Evolutionary conservation across 1,139 yeast genomes (phyloP).

Genomic region (Yamadazyma epiphylla): DNA sequence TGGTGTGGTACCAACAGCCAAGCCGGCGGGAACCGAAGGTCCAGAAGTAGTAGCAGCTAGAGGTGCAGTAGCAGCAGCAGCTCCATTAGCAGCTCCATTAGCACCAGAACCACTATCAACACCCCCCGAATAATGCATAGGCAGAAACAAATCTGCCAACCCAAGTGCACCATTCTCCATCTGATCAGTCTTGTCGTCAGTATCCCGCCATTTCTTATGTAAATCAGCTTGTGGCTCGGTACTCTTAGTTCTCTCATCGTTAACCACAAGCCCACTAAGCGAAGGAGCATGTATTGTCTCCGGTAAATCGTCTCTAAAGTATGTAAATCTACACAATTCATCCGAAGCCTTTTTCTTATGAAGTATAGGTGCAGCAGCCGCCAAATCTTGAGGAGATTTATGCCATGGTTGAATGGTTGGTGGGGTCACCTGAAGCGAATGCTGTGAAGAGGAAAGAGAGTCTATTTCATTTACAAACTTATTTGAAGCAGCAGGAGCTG

Average conservation of each 20-base stretch:
- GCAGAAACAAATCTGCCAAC: constrained; percentile 29
- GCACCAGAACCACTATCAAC: neutral
- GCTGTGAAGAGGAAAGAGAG: constrained; percentile 24
- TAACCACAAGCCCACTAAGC: constrained; percentile 65
- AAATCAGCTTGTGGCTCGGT: constrained; percentile 9
- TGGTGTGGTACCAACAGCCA: no score
- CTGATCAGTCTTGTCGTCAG: constrained; percentile 5
- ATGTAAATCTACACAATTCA: constrained; percentile 64
- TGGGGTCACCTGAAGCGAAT: constrained; percentile 66
- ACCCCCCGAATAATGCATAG: constrained; percentile 16
- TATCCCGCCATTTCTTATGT: constrained; percentile 17
- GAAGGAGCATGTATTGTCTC: constrained; percentile 89
- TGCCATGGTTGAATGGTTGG: constrained; percentile 79
- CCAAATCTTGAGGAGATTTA: constrained; percentile 16
- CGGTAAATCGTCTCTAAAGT: constrained; percentile 85
- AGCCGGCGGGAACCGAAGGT: no score
- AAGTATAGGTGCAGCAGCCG: constrained; percentile 25
- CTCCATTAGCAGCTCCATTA: no score
- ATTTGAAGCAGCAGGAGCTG: constrained; percentile 19
- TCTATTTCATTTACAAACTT: constrained; percentile 65
- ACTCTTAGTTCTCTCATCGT: constrained; percentile 8
- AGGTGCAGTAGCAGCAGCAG: no score
- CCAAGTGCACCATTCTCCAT: constrained; percentile 7
- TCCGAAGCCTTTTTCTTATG: constrained; percentile 20
- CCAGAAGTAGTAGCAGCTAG: no score